phyloP scores from a whole-genome alignment of 441 rosid genomes.

The Croton laevigatus region DNA sequence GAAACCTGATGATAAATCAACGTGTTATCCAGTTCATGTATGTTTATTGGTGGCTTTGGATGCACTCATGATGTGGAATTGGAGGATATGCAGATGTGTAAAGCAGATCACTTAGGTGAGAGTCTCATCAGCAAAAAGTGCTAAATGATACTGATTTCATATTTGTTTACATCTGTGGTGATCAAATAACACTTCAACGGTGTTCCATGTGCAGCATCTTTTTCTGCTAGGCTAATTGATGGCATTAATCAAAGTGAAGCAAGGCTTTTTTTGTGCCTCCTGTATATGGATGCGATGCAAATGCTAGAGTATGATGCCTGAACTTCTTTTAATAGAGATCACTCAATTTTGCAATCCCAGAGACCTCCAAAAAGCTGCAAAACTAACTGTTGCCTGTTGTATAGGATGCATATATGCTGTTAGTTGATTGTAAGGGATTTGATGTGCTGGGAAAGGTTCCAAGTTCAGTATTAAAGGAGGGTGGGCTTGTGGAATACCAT shows the following conservation, averaged over 20 bases:
- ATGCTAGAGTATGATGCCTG: slow-evolving; percentile 58
- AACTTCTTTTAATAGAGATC: not conserved
- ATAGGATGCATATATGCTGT: slow-evolving; percentile 78
- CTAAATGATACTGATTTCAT: not conserved
- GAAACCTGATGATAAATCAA: not conserved
- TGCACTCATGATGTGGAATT: slow-evolving; percentile 53
- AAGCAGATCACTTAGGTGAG: slow-evolving; percentile 73
- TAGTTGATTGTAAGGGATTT: slow-evolving; percentile 73
- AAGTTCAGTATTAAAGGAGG: slow-evolving; percentile 33
- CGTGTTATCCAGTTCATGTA: slow-evolving; percentile 60
- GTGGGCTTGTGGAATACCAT: slow-evolving; percentile 40
- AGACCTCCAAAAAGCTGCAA: not conserved
- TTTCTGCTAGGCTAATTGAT: slow-evolving; percentile 73
- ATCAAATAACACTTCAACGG: slow-evolving; percentile 13
- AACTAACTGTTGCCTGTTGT: slow-evolving; percentile 13
- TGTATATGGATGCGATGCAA: slow-evolving; percentile 52
- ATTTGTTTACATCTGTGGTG: slow-evolving; percentile 1
- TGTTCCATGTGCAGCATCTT: slow-evolving; percentile 45
- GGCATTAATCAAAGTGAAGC: slow-evolving; percentile 83
- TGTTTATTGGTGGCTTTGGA: slow-evolving; percentile 58
- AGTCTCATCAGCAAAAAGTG: not conserved
- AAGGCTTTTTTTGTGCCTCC: slow-evolving; percentile 77
- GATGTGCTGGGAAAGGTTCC: slow-evolving; percentile 72
- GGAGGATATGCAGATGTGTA: slow-evolving; percentile 46
- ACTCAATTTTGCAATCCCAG: not conserved